Percentiles rank a stretch among this genome's conserved stretches.
Evolutionary conservation across 345 rosid genomes (phyloP).

Genomic region (Eucalyptus urophylla): DNA sequence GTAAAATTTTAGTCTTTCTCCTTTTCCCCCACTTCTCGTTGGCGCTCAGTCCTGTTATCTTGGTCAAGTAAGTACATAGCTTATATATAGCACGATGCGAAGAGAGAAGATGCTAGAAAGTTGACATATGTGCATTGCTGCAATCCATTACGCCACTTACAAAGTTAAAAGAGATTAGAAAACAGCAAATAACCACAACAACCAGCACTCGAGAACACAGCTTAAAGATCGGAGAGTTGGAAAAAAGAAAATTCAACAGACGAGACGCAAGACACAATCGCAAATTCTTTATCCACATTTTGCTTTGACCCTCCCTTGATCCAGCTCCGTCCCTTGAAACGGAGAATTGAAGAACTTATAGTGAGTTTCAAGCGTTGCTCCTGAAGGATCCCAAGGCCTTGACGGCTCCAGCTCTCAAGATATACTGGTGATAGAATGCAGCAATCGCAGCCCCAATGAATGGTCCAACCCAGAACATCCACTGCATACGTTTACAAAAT

Average conservation of each 20-base stretch:
- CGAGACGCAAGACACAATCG: background rate
- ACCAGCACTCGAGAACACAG: background rate
- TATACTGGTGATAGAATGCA: constrained; percentile 64
- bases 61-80: background rate
- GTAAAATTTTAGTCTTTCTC: background rate
- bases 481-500: constrained; percentile 14
- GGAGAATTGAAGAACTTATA: background rate
- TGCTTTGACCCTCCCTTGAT: background rate
- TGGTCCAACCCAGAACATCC: constrained; percentile 99
- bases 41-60: background rate
- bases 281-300: background rate
- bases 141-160: background rate
- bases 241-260: background rate
- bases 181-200: background rate
- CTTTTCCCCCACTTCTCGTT: background rate
- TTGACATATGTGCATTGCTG: background rate
- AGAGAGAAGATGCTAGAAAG: background rate
- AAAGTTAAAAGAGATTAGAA: background rate
- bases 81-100: background rate
- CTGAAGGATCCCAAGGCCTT: constrained; percentile 82
- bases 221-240: background rate
- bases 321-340: background rate
- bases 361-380: constrained; percentile 43
- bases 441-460: constrained; percentile 77
- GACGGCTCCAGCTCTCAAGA: constrained; percentile 71